phyloP scores from a whole-genome alignment of 1,284 basidiomycete species.

The Malassezia slooffiae region DNA sequence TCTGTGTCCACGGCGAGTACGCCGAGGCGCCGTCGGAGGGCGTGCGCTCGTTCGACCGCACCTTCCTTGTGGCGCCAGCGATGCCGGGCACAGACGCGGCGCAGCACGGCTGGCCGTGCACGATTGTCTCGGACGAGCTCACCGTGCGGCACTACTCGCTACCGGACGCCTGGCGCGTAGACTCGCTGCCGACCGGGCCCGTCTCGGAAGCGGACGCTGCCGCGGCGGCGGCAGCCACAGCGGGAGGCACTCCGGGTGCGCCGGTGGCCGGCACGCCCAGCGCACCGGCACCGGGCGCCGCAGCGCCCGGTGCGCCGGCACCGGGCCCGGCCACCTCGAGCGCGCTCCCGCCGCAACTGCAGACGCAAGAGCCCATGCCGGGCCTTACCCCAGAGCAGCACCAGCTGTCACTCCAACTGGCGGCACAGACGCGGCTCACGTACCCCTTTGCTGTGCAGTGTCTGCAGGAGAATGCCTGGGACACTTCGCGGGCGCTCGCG shows the following conservation, averaged over 20 bases:
- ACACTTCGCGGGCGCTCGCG: constrained; percentile 35
- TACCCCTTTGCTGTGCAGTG: constrained; percentile 47
- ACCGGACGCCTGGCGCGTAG: constrained; percentile 56
- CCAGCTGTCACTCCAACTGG: constrained; percentile 40
- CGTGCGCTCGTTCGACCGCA: constrained; percentile 81
- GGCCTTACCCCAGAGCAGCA: constrained; percentile 44
- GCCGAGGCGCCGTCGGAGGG: constrained; percentile 59
- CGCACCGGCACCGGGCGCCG: not conserved
- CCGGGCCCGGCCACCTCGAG: constrained; percentile 2
- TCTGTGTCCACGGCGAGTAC: constrained; percentile 83
- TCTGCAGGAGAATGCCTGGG: constrained; percentile 47
- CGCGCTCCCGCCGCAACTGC: not conserved
- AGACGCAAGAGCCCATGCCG: constrained; percentile 11
- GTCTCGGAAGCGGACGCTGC: constrained; percentile 32
- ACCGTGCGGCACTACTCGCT: constrained; percentile 72
- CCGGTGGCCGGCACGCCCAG: not conserved
- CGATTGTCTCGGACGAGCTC: constrained; percentile 78
- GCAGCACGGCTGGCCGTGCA: constrained; percentile 72
- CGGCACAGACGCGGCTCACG: constrained; percentile 41
- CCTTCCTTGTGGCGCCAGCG: constrained; percentile 74
- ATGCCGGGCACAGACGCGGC: constrained; percentile 70
- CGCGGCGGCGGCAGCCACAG: constrained; percentile 15
- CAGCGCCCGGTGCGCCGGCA: not conserved
- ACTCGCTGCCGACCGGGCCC: constrained; percentile 25
- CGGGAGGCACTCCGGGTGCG: constrained; percentile 13